These are phyloP conservation scores for Lasiosphaeriaceae sp. DNA, from an alignment of 495 filamentous ascomycete genomes.

Conservation along the genomic window DNA sequence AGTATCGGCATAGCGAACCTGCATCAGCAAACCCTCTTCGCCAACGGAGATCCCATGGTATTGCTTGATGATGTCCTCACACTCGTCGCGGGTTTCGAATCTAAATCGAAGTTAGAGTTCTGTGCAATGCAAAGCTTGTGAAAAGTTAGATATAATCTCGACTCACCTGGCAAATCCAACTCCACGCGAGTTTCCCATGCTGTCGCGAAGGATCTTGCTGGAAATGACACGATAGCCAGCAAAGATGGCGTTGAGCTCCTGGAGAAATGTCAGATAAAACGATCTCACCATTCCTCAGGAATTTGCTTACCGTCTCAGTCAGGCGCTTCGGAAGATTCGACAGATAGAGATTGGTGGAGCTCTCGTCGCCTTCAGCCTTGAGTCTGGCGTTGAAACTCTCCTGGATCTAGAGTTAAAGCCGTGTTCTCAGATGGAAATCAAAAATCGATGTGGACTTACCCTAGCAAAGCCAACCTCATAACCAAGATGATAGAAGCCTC, in stretches of 20 bases:
- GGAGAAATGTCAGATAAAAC: slow-evolving; percentile 12
- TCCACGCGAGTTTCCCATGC: slow-evolving; percentile 85
- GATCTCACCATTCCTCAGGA: not conserved
- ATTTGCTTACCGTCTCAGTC: slow-evolving; percentile 70
- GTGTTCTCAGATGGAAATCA: not conserved
- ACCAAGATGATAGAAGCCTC: slow-evolving; percentile 86
- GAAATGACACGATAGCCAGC: slow-evolving; percentile 79
- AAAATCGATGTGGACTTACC: slow-evolving; percentile 41
- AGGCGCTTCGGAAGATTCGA: slow-evolving; percentile 89
- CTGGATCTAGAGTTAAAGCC: slow-evolving; percentile 35
- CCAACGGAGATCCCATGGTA: slow-evolving; percentile 73
- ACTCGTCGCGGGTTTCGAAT: slow-evolving; percentile 83
- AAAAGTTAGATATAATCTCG: not conserved
- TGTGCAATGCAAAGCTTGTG: not conserved
- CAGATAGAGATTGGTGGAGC: slow-evolving; percentile 92
- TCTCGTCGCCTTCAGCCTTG: slow-evolving; percentile 80
- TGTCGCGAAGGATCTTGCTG: slow-evolving; percentile 87
- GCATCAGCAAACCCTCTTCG: slow-evolving; percentile 71
- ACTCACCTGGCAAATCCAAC: slow-evolving; percentile 93
- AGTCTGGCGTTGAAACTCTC: slow-evolving; percentile 95
- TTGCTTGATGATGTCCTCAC: slow-evolving; percentile 76
- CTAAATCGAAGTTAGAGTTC: slow-evolving; percentile 42
- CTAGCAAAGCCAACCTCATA: slow-evolving; percentile 97
- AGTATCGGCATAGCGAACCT: slow-evolving; percentile 95
- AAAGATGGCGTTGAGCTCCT: slow-evolving; percentile 78